phyloP scores from a whole-genome alignment of 2,329 filamentous ascomycete species.

The Pestalotiopsis sp. region DNA sequence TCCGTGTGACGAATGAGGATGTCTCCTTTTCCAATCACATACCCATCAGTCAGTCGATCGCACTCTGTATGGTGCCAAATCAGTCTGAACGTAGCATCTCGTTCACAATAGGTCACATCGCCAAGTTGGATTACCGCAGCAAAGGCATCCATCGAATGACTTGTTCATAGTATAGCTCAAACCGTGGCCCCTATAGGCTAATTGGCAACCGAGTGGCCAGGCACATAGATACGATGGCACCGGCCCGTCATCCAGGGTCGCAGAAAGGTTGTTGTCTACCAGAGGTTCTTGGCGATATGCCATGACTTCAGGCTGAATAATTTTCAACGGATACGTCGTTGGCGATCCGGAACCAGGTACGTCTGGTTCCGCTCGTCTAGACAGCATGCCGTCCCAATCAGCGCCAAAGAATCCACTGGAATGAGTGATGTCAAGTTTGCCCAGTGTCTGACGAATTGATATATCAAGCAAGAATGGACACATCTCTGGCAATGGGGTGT shows the following conservation, averaged over 20 bases:
- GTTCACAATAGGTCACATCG: background rate
- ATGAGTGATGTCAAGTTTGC: too few species aligned
- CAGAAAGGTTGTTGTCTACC: background rate
- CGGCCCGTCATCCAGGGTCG: background rate
- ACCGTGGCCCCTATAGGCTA: background rate
- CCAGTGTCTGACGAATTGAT: too few species aligned
- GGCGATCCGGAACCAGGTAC: background rate
- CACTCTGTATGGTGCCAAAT: background rate
- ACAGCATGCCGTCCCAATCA: background rate
- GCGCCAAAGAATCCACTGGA: too few species aligned
- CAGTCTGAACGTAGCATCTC: background rate
- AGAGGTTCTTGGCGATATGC: background rate
- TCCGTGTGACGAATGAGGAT: background rate
- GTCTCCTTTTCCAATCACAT: background rate
- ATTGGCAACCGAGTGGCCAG: background rate
- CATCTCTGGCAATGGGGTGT: too few species aligned
- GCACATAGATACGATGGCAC: background rate
- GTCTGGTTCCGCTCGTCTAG: background rate
- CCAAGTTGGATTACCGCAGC: background rate
- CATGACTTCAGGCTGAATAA: constrained; percentile 3
- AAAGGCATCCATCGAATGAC: background rate
- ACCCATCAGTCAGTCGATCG: background rate
- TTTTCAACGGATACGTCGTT: background rate
- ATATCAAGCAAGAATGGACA: too few species aligned
- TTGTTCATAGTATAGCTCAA: background rate